These are phyloP conservation scores for Diutina mesorugosa DNA, from an alignment of 1,139 yeast genomes.

Conservation along the genomic window DNA sequence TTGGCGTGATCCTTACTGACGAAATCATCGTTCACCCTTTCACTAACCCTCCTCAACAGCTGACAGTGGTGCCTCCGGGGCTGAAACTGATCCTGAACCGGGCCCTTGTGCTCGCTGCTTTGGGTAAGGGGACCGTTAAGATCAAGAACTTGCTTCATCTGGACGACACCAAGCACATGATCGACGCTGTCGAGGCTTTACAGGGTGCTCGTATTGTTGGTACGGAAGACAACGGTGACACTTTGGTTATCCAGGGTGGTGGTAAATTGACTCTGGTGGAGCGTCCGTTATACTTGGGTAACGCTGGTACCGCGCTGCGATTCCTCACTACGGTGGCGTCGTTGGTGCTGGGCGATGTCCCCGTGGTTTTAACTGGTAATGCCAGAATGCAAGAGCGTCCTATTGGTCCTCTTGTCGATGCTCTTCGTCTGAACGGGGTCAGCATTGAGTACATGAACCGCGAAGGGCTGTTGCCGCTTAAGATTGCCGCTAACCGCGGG, in stretches of 20 bases:
- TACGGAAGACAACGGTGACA: constrained; percentile 79
- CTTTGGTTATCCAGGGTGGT: constrained; percentile 80
- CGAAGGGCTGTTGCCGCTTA: constrained; percentile 79
- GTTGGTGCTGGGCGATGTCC: constrained; percentile 37
- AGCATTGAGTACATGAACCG: constrained; percentile 55
- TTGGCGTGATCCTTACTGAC: constrained; percentile 75
- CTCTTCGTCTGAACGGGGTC: constrained; percentile 72
- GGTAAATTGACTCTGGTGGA: constrained; percentile 54
- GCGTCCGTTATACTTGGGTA: constrained; percentile 72
- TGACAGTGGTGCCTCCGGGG: constrained; percentile 75
- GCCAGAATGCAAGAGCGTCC: constrained; percentile 98
- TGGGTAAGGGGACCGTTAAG: constrained; percentile 75
- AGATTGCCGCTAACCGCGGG: constrained; percentile 55
- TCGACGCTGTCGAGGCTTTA: constrained; percentile 67
- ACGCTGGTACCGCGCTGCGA: constrained; percentile 97
- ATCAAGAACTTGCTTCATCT: constrained; percentile 81
- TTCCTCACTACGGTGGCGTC: constrained; percentile 88
- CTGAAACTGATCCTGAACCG: constrained; percentile 94
- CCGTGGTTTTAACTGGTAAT: constrained; percentile 77
- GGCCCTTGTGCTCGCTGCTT: constrained; percentile 84
- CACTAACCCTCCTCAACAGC: constrained; percentile 13
- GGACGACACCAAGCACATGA: constrained; percentile 94
- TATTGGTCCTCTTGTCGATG: constrained; percentile 90
- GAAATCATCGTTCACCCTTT: constrained; percentile 59
- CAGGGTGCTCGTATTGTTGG: constrained; percentile 65